Percentiles rank a stretch among this genome's conserved stretches.
Evolutionary conservation across 331 rosid species (phyloP).

Genomic region (Dryas integrifolia): DNA sequence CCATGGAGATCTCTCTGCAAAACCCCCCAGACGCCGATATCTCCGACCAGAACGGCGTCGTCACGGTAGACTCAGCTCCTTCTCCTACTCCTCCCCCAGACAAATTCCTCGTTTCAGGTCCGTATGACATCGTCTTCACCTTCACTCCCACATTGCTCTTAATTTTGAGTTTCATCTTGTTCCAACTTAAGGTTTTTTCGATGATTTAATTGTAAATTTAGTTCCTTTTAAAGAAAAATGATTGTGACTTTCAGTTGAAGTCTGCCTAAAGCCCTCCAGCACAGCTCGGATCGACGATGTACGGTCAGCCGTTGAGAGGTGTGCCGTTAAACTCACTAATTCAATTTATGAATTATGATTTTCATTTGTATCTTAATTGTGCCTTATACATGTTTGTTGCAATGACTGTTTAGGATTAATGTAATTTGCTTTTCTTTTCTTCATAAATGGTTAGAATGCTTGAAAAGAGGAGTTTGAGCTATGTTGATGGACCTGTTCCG

Average conservation of each 20-base stretch:
- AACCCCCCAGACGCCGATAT: slow-evolving; percentile 33
- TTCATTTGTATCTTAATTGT: background rate
- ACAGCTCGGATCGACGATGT: slow-evolving; percentile 65
- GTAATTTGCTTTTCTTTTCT: background rate
- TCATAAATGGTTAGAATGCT: slow-evolving; percentile 61
- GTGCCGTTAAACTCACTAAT: background rate
- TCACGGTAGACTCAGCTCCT: slow-evolving; percentile 30
- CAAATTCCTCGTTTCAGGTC: slow-evolving; percentile 72
- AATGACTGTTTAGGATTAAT: background rate
- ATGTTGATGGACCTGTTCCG: slow-evolving; percentile 66
- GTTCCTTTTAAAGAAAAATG: background rate
- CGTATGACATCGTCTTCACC: background rate
- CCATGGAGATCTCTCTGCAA: slow-evolving; percentile 62
- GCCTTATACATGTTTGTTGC: slow-evolving; percentile 5
- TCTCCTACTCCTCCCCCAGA: slow-evolving; percentile 36
- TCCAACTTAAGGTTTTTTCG: background rate
- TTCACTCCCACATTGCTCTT: background rate
- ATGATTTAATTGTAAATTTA: slow-evolving; percentile 14
- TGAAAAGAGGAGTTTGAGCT: slow-evolving; percentile 89
- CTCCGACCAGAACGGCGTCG: slow-evolving; percentile 41
- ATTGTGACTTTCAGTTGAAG: slow-evolving; percentile 56
- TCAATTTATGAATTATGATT: background rate
- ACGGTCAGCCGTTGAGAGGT: slow-evolving; percentile 75
- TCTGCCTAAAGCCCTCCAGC: slow-evolving; percentile 78
- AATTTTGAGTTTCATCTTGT: background rate